These are phyloP conservation scores for Oryza meridionalis DNA, from an alignment of 176 grass and related monocot genomes.

Conservation along the genomic window DNA sequence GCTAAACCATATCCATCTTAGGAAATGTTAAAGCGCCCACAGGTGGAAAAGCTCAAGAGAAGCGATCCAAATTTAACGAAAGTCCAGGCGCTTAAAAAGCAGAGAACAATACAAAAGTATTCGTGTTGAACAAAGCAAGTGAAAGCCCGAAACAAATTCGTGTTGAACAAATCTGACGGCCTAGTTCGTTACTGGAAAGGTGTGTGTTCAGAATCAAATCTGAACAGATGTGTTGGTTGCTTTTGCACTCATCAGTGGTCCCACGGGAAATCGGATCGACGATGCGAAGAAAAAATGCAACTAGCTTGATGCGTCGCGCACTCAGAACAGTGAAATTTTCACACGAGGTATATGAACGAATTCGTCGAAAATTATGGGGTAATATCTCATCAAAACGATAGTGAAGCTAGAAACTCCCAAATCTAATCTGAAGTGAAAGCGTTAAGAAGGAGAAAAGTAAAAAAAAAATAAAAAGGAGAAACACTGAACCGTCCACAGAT, in stretches of 20 bases:
- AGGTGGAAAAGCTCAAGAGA: conserved; percentile 25
- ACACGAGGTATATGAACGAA: background rate
- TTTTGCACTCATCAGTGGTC: background rate
- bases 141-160: conserved; percentile 32
- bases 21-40: background rate
- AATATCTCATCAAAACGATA: background rate
- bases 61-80: conserved; percentile 41
- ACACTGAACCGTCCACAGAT: background rate
- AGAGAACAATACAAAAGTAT: conserved; percentile 20
- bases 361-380: background rate
- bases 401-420: background rate
- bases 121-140: background rate
- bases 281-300: background rate
- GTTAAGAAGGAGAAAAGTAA: background rate
- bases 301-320: background rate
- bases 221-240: background rate
- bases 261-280: conserved; percentile 27
- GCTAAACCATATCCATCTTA: background rate
- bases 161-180: background rate
- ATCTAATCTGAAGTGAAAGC: conserved; percentile 9
- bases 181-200: background rate
- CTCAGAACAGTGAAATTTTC: background rate
- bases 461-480: background rate
- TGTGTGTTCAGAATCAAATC: too few species aligned
- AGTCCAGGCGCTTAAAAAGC: conserved; percentile 6